phyloP scores from a whole-genome alignment of 2,329 filamentous ascomycete genomes.

The Trichoderma afroharzianum region DNA sequence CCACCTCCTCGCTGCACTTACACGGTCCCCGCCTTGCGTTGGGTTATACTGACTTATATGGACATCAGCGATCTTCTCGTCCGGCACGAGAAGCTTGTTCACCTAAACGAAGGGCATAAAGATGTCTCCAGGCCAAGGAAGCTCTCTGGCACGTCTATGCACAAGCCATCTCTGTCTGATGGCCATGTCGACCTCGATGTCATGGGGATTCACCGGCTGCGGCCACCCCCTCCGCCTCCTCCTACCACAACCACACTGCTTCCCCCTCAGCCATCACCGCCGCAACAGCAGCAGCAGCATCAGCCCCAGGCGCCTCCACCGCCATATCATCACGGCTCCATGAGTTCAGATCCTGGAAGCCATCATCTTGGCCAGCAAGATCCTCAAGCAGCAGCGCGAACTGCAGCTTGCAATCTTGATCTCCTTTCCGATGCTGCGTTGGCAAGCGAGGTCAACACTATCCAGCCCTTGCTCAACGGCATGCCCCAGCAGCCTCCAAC shows the following conservation, averaged over 20 bases:
- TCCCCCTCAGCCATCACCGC: constrained; percentile 11
- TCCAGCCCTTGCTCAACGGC: constrained; percentile 49
- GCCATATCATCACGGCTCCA: constrained; percentile 40
- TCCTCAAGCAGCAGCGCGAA: constrained; percentile 43
- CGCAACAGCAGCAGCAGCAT: constrained; percentile 19
- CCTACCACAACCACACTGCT: constrained; percentile 16
- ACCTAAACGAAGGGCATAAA: constrained; percentile 58
- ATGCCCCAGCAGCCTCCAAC: constrained; percentile 38
- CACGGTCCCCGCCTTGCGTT: not conserved
- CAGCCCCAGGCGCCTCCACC: constrained; percentile 18
- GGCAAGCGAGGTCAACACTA: constrained; percentile 51
- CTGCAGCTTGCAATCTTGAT: constrained; percentile 54
- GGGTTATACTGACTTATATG: constrained; percentile 46
- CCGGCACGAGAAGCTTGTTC: constrained; percentile 61
- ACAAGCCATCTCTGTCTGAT: constrained; percentile 47
- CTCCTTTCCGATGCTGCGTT: constrained; percentile 58
- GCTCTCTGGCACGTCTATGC: constrained; percentile 43
- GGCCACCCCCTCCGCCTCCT: constrained; percentile 22
- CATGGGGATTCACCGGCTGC: constrained; percentile 39
- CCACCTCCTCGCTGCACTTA: not conserved
- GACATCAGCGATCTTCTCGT: constrained; percentile 62
- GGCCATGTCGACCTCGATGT: constrained; percentile 45
- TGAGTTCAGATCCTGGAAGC: constrained; percentile 33
- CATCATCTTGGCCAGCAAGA: constrained; percentile 44
- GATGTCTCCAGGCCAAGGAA: constrained; percentile 51